phyloP scores from a whole-genome alignment of 495 filamentous ascomycete genomes.

The Aspergillus nanangensis region DNA sequence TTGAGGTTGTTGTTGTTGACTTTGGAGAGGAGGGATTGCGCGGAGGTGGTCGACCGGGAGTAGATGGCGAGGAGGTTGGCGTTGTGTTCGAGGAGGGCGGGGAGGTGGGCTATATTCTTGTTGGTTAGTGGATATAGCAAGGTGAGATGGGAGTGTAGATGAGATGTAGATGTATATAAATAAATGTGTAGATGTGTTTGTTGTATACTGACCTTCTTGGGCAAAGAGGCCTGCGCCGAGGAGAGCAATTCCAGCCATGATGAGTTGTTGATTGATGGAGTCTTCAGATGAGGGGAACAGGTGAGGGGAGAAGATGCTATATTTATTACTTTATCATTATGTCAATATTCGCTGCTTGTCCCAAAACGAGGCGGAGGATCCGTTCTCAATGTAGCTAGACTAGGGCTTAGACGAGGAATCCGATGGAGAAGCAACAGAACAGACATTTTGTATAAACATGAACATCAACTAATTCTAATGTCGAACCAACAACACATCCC shows the following conservation, averaged over 20 bases:
- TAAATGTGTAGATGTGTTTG: neutral
- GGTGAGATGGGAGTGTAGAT: too few relatives aligned
- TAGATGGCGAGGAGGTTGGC: constrained; percentile 23
- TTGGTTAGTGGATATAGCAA: too few relatives aligned
- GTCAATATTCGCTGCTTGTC: too few relatives aligned
- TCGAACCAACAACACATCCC: neutral
- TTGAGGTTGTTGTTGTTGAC: constrained; percentile 2
- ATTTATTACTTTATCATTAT: too few relatives aligned
- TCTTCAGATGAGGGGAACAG: too few relatives aligned
- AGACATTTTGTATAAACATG: neutral
- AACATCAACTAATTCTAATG: neutral
- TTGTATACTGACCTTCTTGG: constrained; percentile 4
- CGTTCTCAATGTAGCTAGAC: neutral
- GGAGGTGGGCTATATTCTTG: constrained; percentile 16
- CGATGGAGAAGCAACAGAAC: neutral
- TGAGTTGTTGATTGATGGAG: too few relatives aligned
- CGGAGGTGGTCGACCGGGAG: constrained; percentile 17
- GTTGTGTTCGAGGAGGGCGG: constrained; percentile 11
- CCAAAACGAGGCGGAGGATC: neutral
- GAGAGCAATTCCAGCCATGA: constrained; percentile 5
- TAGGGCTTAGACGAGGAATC: neutral
- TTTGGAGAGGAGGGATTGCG: constrained; percentile 1
- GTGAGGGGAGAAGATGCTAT: too few relatives aligned
- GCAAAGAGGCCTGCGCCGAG: constrained; percentile 11
- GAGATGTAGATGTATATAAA: too few relatives aligned